Base-by-base conservation (phyloP, 1,284 basidiomycete genomes). In the Ustilago nuda region DNA sequence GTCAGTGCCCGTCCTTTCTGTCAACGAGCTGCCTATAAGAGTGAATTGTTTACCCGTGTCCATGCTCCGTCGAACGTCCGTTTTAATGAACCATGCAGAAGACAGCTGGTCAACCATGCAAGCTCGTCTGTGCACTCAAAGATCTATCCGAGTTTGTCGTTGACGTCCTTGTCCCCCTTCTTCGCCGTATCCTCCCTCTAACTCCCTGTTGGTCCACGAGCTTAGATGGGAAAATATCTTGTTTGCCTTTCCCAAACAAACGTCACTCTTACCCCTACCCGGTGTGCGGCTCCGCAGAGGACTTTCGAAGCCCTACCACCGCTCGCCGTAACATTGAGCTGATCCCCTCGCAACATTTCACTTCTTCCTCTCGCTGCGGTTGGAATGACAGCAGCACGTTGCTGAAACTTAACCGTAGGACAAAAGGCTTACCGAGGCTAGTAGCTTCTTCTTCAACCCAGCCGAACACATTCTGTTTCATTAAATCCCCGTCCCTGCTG, bases 391-490 rank as follows among this genome's bases (percentile, higher is more conserved):
- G 8, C 7, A 7, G 8, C 43, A 45, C 17, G 43, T 45, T 41
- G 39, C 11, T 15, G 23, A 41, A 17, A 15, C n/a, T 12, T 12
- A 45, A 8, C 43, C 43, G 6, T 45, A 8, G n/a, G 23, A 45
- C 43, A 19, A 45, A 15, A 19, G 3, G 7, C n/a, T 36, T 27
- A 39, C 37, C 37, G 37, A 56, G 12, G 37, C 19, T 23, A 23
- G 4, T 56, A 41, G 37, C 19, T 12, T 32, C 7, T 50, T n/a
- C 30, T 41, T 12, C 27, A 52, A 30, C 50, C 54, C 33, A 56
- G 15, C 37, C 17, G 36, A 56, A 39, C 12, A 45, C 11, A 45
- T 45, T 7, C 23, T 56, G 54, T 56, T 23, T 56, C 54, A 56
- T 37, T 19, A 27, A 41, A 30, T 19, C 37, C 3, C 37, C 54